Evolutionary conservation across 2,329 filamentous ascomycete species (phyloP).

Genomic region (Stachybotrys chartarum): DNA sequence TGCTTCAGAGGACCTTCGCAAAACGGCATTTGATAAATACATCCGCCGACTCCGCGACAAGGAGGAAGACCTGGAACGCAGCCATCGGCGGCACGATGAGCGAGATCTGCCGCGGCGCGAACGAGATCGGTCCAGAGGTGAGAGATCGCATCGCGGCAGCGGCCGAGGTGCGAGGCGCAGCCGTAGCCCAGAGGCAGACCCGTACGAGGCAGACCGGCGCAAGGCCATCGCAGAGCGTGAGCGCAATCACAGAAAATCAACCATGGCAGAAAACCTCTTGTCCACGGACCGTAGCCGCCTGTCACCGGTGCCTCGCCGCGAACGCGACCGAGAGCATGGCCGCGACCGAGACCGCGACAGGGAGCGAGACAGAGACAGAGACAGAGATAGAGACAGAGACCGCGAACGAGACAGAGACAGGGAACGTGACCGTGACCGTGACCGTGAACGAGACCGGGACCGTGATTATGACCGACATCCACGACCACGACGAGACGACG

Average conservation of each 20-base stretch:
- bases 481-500: constrained; percentile 53
- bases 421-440: constrained; percentile 29
- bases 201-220: constrained; percentile 90
- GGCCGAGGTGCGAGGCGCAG: constrained; percentile 57
- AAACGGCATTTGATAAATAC: constrained; percentile 83
- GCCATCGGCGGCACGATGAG: constrained; percentile 52
- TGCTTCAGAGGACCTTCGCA: constrained; percentile 73
- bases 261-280: constrained; percentile 57
- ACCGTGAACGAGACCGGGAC: constrained; percentile 29
- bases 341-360: constrained; percentile 28
- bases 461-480: constrained; percentile 42
- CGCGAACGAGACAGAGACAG: constrained; percentile 26
- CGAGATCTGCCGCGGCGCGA: constrained; percentile 54
- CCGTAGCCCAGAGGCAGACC: constrained; percentile 84
- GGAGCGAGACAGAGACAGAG: constrained; percentile 27
- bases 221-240: constrained; percentile 92
- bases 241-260: constrained; percentile 80
- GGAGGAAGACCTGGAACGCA: constrained; percentile 71
- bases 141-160: constrained; percentile 54
- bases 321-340: constrained; percentile 35
- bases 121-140: constrained; percentile 49
- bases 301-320: constrained; percentile 33
- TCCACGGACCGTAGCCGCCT: constrained; percentile 42
- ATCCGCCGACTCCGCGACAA: constrained; percentile 87
- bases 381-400: constrained; percentile 26